Evolutionary conservation across 2,329 filamentous ascomycete species (phyloP).

Genomic region (Botrytis aclada): DNA sequence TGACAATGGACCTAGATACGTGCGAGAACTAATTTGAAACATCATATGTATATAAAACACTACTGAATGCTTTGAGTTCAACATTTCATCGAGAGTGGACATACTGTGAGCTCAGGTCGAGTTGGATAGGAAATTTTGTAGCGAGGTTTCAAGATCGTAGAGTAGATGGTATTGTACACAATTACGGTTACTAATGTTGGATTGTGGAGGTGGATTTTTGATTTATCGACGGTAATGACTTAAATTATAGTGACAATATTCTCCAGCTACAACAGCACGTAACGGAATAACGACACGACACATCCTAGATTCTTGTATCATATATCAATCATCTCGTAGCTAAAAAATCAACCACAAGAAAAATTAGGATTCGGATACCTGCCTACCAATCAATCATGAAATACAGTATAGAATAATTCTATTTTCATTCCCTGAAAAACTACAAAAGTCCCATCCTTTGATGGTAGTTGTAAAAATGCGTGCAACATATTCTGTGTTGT

Average conservation of each 20-base stretch:
- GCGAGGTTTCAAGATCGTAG: background rate
- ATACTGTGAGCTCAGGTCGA: no score
- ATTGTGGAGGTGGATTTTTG: no score
- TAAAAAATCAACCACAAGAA: background rate
- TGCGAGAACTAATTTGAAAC: no score
- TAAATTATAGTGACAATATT: background rate
- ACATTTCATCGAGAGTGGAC: no score
- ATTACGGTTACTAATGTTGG: no score
- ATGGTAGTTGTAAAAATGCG: no score
- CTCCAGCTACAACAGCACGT: background rate
- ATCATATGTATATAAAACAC: no score
- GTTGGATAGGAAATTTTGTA: rapidly evolving
- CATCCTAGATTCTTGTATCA: background rate
- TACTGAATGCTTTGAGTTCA: no score
- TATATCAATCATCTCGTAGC: background rate
- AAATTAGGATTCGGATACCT: background rate
- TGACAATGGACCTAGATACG: no score
- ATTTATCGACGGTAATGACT: background rate
- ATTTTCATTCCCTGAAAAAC: background rate
- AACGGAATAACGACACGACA: background rate
- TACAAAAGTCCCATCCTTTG: background rate
- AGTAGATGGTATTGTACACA: background rate
- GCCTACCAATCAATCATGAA: no score
- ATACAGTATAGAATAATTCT: background rate
- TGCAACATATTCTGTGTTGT: background rate